phyloP scores from a whole-genome alignment of 2,329 filamentous ascomycete genomes.

The Pseudogymnoascus sp. region DNA sequence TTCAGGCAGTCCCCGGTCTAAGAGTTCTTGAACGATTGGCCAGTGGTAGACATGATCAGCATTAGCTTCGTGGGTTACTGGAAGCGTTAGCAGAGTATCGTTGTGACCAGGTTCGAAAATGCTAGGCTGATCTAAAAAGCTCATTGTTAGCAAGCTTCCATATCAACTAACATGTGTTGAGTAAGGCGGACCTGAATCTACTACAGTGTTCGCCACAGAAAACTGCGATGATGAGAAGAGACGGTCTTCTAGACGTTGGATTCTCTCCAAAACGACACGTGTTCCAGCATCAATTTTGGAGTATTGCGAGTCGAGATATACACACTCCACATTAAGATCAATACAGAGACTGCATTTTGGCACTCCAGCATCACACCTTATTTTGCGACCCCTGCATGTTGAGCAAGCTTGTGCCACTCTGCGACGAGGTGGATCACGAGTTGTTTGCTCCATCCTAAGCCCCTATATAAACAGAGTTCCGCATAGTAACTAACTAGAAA shows the following conservation, averaged over 20 bases:
- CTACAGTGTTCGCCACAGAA: neutral
- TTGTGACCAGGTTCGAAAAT: slow-evolving; percentile 6
- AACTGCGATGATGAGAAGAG: slow-evolving; percentile 15
- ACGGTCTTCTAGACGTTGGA: slow-evolving; percentile 26
- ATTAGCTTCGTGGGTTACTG: slow-evolving; percentile 19
- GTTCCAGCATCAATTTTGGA: slow-evolving; percentile 26
- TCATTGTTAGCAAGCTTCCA: neutral
- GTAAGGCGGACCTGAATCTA: neutral
- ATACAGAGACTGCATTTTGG: slow-evolving; percentile 25
- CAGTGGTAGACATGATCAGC: slow-evolving; percentile 21
- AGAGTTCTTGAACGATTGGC: slow-evolving; percentile 19
- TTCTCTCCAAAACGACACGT: slow-evolving; percentile 23
- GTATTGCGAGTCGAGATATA: slow-evolving; percentile 25
- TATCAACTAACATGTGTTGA: neutral
- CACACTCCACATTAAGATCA: slow-evolving; percentile 24
- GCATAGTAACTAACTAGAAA: neutral
- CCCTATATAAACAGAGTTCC: neutral
- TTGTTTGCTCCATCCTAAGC: neutral
- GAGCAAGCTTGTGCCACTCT: slow-evolving; percentile 24
- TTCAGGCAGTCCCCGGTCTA: slow-evolving; percentile 8
- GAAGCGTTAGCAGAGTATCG: slow-evolving; percentile 16
- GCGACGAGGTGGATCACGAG: slow-evolving; percentile 12
- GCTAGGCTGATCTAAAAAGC: neutral
- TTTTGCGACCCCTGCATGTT: slow-evolving; percentile 27
- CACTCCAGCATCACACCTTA: slow-evolving; percentile 25